Percentiles rank a stretch among this genome's conserved stretches.
phyloP scores from a whole-genome alignment of 768 basidiomycete genomes.

The Gloeopeniophorella convolvens region DNA sequence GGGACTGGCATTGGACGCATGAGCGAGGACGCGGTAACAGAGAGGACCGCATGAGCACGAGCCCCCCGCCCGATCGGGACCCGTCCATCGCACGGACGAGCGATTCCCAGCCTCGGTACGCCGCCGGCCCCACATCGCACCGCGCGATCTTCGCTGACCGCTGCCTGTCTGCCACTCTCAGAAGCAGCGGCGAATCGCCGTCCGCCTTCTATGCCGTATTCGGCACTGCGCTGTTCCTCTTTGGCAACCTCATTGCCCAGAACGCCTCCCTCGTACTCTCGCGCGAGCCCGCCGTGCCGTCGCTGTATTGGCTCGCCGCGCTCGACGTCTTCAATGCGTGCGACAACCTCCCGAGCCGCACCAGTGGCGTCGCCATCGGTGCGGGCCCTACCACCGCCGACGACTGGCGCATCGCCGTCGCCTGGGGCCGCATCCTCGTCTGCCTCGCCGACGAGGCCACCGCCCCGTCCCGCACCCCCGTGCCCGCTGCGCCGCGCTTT shows the following conservation, averaged over 20 bases:
- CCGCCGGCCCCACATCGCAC: neutral
- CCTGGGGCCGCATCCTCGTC: conserved; percentile 62
- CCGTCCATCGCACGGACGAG: too few species aligned
- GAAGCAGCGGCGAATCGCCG: conserved; percentile 38
- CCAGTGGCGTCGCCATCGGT: conserved; percentile 5
- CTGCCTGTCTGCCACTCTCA: neutral
- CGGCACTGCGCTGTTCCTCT: conserved; percentile 56
- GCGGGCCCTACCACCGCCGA: conserved; percentile 28
- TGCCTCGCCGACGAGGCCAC: conserved; percentile 45
- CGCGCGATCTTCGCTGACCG: neutral
- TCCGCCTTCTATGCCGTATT: conserved; percentile 63
- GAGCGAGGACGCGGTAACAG: neutral
- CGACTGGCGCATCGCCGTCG: conserved; percentile 64
- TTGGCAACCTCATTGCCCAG: conserved; percentile 54
- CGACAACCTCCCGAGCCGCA: conserved; percentile 48
- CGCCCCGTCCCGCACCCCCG: neutral
- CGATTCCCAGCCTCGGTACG: too few species aligned
- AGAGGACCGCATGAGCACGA: neutral
- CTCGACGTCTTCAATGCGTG: conserved; percentile 67
- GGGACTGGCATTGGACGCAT: neutral
- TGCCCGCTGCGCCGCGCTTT: conserved; percentile 4
- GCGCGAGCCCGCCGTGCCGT: conserved; percentile 47
- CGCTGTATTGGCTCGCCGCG: conserved; percentile 60
- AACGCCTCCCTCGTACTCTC: conserved; percentile 42
- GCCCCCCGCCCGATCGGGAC: too few species aligned